These are phyloP conservation scores for Hymenoscyphus occultus DNA, from an alignment of 2,329 filamentous ascomycete species.

Conservation along the genomic window DNA sequence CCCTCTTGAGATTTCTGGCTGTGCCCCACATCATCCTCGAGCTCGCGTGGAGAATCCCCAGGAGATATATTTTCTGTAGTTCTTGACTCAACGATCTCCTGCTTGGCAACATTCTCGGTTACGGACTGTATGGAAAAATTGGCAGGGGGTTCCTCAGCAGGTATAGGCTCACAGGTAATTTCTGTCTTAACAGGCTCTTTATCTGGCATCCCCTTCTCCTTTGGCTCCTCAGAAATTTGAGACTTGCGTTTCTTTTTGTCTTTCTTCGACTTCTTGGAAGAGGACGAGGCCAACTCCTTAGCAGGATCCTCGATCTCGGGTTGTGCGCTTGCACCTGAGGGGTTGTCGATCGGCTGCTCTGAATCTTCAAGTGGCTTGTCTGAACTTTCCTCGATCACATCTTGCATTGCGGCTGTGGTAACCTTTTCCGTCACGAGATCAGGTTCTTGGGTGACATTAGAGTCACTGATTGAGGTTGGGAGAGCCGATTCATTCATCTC, in stretches of 20 bases:
- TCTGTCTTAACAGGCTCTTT: slow-evolving; percentile 9
- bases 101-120: not conserved
- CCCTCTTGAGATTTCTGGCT: slow-evolving; percentile 14
- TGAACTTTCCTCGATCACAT: not conserved
- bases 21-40: slow-evolving; percentile 5
- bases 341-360: slow-evolving; percentile 1
- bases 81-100: not conserved
- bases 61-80: not conserved
- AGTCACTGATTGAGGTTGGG: slow-evolving; percentile 7
- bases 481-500: slow-evolving; percentile 7
- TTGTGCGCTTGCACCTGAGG: not conserved
- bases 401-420: not conserved
- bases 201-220: slow-evolving; percentile 7
- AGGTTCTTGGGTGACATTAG: not conserved
- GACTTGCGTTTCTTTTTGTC: slow-evolving; percentile 34
- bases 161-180: slow-evolving; percentile 5
- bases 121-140: not conserved
- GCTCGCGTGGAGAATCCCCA: not conserved
- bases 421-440: not conserved
- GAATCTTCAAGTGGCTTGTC: not conserved
- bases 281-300: slow-evolving; percentile 10
- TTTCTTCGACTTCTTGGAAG: slow-evolving; percentile 23
- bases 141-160: slow-evolving; percentile 1
- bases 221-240: slow-evolving; percentile 5
- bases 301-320: not conserved